Evolutionary conservation across 176 grass and related monocot species (phyloP), one percentile per base, ranked within the genome.

Genomic region (Rhipidocladum racemiflorum): DNA sequence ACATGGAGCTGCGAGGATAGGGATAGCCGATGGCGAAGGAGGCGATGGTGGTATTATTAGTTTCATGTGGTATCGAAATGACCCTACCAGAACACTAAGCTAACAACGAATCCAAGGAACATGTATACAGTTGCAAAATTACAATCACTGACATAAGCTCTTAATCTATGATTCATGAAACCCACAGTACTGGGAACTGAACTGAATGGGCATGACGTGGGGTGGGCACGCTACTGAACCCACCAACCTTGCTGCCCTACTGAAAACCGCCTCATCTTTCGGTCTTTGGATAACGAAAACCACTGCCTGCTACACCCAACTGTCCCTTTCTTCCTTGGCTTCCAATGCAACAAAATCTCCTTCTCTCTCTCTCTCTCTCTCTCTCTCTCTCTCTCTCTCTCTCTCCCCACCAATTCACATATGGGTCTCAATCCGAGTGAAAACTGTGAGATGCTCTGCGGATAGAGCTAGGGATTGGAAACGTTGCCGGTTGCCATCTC

Each of bases 301-400:
- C 61, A 45, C 65, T 10, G 10, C 18, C 23, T 20, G 42, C 17
- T 61, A 43, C 25, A 36, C 4, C 25, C 69, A 18, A 36, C 34
- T 16, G 61, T 77, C 80, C 28, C 65, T 83, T 77, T 70, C 79
- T 17, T 24, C 44, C 44, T 61, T 71, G 8, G 54, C 43, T 70
- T 65, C 34, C 5, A 77, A 83, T 28, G 79, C 65, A 63, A 34
- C 64, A 14, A 25, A 21, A 24, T 7, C 6, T 20, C 18, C 6
- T 5, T n/a, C 24, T 24, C 62, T 65, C 28, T 8, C 24, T 15
- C n/a, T 14, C 17, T 63, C 17, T 35, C 25, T 1, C 16, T 6
- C 32, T 35, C 34, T 35, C 34, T 35, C 34, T 35, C 34, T 35
- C 34, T 35, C 34, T n/a, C n/a, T n/a, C n/a, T n/a, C n/a, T n/a